Base-by-base conservation (phyloP, 352 stramenopile species). In the Globisporangium echinulatum region DNA sequence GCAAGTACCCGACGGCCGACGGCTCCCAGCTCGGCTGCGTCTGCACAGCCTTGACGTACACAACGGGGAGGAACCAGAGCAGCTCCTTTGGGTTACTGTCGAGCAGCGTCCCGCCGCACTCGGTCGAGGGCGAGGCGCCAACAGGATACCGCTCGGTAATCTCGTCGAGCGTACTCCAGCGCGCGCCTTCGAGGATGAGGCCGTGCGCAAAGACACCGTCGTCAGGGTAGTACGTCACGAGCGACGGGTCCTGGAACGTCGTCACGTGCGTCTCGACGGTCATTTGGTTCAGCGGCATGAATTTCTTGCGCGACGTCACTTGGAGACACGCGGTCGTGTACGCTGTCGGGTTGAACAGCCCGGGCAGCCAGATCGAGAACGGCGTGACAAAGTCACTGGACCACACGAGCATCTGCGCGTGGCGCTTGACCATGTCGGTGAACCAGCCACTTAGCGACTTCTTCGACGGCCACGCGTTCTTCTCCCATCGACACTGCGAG, bases 21-120 rank as follows among this genome's bases (percentile, higher is more conserved):
- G 94, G 89, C 68, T 99, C 94, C 96, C 96, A 99, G 7, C 68
- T 79, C 38, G 88, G 76, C 59, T 92, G 81, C 36, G 98, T 97
- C 60, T 92, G 87, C 60, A 98, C 96, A 39, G 92, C 96, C 67
- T 98, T 98, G 61, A 99, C 84, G 70, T 98, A 98, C 53, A 99
- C 82, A 14, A 99, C 84, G 13, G 71, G 96, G 72, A 98, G 85
- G 39, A 71, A 67, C 66, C 89, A 96, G 33, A 98, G 77, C 61
- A 98, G 70, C 70, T 99, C 92, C 72, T 99, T 99, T 9, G 97
- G 87, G 56, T 96, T 92, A 71, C 90, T 97, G 61, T 98, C 94
- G 11, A 95, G 76, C 63, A 99, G 69, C 39, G 79, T 87, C 54
- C 95, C 95, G 17, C 82, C 86, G 58, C 90, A 97, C 58, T 83